phyloP scores from a whole-genome alignment of 2,329 filamentous ascomycete genomes.

The Cercospora sp. region DNA sequence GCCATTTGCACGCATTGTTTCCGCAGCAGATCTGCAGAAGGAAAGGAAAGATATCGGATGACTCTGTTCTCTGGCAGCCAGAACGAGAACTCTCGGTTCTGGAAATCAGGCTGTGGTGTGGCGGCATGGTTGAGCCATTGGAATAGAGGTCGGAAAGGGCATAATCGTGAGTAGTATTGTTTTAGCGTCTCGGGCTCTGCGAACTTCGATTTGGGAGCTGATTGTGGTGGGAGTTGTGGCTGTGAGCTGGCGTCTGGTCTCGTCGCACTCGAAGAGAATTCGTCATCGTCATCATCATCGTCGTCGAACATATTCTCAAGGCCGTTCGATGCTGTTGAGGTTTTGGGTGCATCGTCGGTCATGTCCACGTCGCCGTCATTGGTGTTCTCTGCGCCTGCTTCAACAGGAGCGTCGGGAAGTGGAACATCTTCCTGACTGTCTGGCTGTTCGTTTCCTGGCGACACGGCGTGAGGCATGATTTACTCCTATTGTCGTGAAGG shows the following conservation, averaged over 20 bases:
- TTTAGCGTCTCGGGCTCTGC: slow-evolving; percentile 84
- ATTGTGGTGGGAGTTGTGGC: slow-evolving; percentile 20
- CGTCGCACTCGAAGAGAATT: slow-evolving; percentile 58
- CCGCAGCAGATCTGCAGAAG: slow-evolving; percentile 70
- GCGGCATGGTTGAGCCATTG: slow-evolving; percentile 97
- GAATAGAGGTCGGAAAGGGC: slow-evolving; percentile 91
- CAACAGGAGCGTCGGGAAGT: slow-evolving; percentile 38
- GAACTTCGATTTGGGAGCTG: slow-evolving; percentile 31
- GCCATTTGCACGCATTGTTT: slow-evolving; percentile 88
- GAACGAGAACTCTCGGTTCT: slow-evolving; percentile 92
- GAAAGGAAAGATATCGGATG: slow-evolving; percentile 83
- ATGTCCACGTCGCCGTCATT: slow-evolving; percentile 26
- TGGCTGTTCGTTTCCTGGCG: slow-evolving; percentile 34
- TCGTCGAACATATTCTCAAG: slow-evolving; percentile 62
- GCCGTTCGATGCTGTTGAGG: slow-evolving; percentile 18
- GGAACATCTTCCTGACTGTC: slow-evolving; percentile 35
- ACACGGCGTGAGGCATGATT: slow-evolving; percentile 50
- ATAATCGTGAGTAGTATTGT: slow-evolving; percentile 92
- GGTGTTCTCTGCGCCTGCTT: slow-evolving; percentile 22
- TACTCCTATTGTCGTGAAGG: not conserved
- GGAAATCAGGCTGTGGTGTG: slow-evolving; percentile 82
- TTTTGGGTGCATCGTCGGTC: slow-evolving; percentile 11
- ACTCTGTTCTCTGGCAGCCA: slow-evolving; percentile 92
- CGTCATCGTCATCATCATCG: slow-evolving; percentile 56
- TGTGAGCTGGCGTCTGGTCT: slow-evolving; percentile 47